Base-by-base conservation (phyloP, 805 yeast species). In the Metschnikowia continentalis region DNA sequence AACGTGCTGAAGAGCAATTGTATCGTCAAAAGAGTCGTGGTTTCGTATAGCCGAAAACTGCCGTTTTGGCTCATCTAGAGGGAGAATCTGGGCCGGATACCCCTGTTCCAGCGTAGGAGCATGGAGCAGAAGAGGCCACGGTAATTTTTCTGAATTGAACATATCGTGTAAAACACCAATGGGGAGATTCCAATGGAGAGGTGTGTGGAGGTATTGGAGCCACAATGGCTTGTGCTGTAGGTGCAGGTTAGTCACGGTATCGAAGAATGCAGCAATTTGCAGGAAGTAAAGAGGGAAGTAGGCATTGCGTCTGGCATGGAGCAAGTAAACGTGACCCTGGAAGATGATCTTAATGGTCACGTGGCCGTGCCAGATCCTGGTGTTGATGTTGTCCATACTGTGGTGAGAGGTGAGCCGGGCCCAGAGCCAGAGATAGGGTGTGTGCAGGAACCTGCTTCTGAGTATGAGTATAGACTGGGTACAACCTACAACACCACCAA, bases 181-280 rank as follows among this genome's bases (percentile, higher is more conserved):
- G 0, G 96, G 96, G 54, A 81, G 71, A 56, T 86, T 81, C 96
- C 97, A 90, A 46, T 78, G 75, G 32, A 90, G 54, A 0, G 94
- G 90, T 1, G 75, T 81, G 4, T 69, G 76, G 32, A 83, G 84
- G 61, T 72, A 78, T 54, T 82, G 89, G 35, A 89, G 72, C 96
- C 96, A 90, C 68, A 70, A 47, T 1, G 69, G 65, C 13, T 35
- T 41, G 6, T 48, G 35, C 15, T 45, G 35, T 15, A 55, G 35
- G 17, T 44, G n/a, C 11, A 51, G 43, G 36, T 62, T 65, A 2
- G 69, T 14, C 43, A 50, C 35, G 17, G 33, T 61, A 33, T 64
- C 57, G 50, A 82, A 77, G 59, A 67, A 78, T 0, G 52, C 51
- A 3, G 74, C 57, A 0, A 83, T 64, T 7, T 55, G 54, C 0